Percentiles rank a stretch among this genome's conserved stretches.
Evolutionary conservation across 305 asterid species (phyloP).

Genomic region (Fraxinus sp.): DNA sequence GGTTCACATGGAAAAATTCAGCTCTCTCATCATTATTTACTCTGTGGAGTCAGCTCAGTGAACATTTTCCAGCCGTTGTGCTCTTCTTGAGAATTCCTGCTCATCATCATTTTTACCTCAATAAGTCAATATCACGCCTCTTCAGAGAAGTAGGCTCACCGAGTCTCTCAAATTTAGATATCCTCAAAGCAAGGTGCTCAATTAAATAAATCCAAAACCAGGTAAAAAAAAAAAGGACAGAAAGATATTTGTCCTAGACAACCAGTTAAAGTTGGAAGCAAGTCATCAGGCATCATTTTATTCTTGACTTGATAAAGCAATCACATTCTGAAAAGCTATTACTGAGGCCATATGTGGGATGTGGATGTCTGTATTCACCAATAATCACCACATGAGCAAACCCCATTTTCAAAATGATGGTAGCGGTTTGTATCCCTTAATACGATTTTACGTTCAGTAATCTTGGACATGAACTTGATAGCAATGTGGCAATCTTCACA

Average conservation of each 20-base stretch:
- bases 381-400: constrained; percentile 78
- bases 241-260: neutral
- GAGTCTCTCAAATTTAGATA: neutral
- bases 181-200: neutral
- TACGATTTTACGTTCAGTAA: constrained; percentile 55
- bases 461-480: constrained; percentile 65
- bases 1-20: neutral
- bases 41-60: neutral
- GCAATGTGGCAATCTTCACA: constrained; percentile 86
- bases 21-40: neutral
- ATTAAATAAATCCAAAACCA: neutral
- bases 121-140: neutral
- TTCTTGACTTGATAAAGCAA: neutral
- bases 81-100: neutral
- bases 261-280: neutral
- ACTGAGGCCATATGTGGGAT: neutral
- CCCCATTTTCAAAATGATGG: constrained; percentile 72
- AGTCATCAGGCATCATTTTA: neutral
- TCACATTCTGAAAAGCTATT: neutral
- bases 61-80: neutral
- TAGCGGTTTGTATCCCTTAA: constrained; percentile 83
- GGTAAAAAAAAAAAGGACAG: neutral
- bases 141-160: neutral
- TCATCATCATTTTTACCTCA: neutral
- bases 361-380: constrained; percentile 46